Evolutionary conservation across 192 early-diverging fungal genomes (phyloP), one percentile per base, ranked within the genome.

Genomic region (Coemansia sp.): DNA sequence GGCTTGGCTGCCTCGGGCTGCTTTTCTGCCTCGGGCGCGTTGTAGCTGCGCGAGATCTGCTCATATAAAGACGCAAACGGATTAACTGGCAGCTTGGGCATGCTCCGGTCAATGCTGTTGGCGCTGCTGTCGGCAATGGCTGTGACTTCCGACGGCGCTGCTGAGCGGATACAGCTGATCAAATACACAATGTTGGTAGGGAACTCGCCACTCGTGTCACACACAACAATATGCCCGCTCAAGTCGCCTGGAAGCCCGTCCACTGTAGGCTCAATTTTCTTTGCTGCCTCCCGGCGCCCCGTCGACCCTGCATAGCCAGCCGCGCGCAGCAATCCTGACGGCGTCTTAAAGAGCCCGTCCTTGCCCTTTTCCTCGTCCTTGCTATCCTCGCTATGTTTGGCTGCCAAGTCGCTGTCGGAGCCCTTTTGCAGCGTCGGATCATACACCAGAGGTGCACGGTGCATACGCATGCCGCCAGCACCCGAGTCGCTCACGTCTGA

Each of bases 141-240:
- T 0, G 61, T 53, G 15, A 72, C 62, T 52, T 79, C 66, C 19
- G 69, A 64, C 11, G 79, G 75, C 38, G 86, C 77, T 27, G 84
- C 83, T 15, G 82, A 83, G 24, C 90, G 86, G 62, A 88, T 72
- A 19, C 88, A 84, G 39, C 82, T 85, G 56, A 91, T 63, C 60
- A 91, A 83, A 70, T 85, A 87, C 12, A 86, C 73, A n/a, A 89
- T 72, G 70, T 89, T 90, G 47, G 66, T 58, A 1, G 87, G 88
- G 68, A 90, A 91, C 50, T 76, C 72, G 39, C 17, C 43, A 49
- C 82, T 82, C 11, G 87, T 82, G 23, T 83, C 78, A 65, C 89
- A 89, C 35, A 88, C 74, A 4, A 90, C 69, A 2, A 90, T 38
- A 49, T 90, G 88, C 35, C 83, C 83, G n/a, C 65, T 11, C 12